Evolutionary conservation across 345 rosid species (phyloP).

Genomic region (Fremontodendron californicum): DNA sequence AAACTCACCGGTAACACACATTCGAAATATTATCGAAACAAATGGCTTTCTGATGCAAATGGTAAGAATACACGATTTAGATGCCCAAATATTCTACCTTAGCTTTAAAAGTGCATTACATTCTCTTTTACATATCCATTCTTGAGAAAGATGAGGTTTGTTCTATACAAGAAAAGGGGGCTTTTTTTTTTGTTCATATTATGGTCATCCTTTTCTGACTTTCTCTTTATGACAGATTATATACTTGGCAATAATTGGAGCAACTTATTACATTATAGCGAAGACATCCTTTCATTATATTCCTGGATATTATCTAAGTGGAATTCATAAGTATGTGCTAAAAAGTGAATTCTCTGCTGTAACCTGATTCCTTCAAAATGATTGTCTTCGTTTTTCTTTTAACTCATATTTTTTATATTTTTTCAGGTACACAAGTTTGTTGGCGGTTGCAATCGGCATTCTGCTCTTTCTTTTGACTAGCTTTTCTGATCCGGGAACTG

Average conservation of each 20-base stretch:
- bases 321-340: constrained; percentile 57
- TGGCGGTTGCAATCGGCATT: neutral
- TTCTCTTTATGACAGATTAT: constrained; percentile 45
- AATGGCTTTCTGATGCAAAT: neutral
- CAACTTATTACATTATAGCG: constrained; percentile 52
- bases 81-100: neutral
- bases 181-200: neutral
- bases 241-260: constrained; percentile 70
- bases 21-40: neutral
- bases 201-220: neutral
- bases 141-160: neutral
- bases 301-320: constrained; percentile 85
- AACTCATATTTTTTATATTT: neutral
- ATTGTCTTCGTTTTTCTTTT: too few species aligned
- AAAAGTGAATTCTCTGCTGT: neutral
- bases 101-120: neutral
- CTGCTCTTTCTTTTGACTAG: neutral
- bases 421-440: neutral
- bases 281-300: constrained; percentile 65
- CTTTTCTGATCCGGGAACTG: neutral
- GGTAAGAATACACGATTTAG: neutral
- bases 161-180: neutral
- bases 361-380: neutral
- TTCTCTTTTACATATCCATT: neutral
- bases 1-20: neutral